Evolutionary conservation across 306 rosid species (phyloP).

Genomic region (Malus sieversii): DNA sequence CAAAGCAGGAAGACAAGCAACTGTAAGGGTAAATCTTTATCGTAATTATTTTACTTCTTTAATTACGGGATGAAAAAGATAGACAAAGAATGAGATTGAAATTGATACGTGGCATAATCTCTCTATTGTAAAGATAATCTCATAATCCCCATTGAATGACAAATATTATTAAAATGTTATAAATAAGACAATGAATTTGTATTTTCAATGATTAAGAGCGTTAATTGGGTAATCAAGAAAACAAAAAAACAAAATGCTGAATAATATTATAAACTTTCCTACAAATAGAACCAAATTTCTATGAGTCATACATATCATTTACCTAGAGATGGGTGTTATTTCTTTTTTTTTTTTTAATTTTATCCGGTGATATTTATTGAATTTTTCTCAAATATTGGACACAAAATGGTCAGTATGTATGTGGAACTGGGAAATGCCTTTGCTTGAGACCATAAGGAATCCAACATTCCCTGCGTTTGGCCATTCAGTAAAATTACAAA

Average conservation of each 20-base stretch:
- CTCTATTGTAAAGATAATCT: no score
- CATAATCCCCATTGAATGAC: no score
- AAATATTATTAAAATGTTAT: no score
- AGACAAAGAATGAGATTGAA: no score
- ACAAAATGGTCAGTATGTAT: slow-evolving; percentile 18
- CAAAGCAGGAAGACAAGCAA: no score
- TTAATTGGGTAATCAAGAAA: not conserved
- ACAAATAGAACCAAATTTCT: not conserved
- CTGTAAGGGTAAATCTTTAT: no score
- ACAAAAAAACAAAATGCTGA: not conserved
- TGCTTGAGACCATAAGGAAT: slow-evolving; percentile 38
- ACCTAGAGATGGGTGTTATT: slow-evolving; percentile 7
- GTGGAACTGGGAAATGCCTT: slow-evolving; percentile 20
- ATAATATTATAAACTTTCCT: not conserved
- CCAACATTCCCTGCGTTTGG: slow-evolving; percentile 62
- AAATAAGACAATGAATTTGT: not conserved
- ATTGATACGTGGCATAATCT: not conserved
- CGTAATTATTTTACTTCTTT: no score
- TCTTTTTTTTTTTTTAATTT: not conserved
- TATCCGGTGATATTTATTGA: not conserved
- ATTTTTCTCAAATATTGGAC: slow-evolving; percentile 12
- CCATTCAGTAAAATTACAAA: slow-evolving; percentile 50
- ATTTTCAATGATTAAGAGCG: fast-evolving
- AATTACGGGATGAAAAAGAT: no score
- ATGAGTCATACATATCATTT: slow-evolving; percentile 15